phyloP scores from a whole-genome alignment of 768 basidiomycete species.

The Tylopilus vinaceipallidus region DNA sequence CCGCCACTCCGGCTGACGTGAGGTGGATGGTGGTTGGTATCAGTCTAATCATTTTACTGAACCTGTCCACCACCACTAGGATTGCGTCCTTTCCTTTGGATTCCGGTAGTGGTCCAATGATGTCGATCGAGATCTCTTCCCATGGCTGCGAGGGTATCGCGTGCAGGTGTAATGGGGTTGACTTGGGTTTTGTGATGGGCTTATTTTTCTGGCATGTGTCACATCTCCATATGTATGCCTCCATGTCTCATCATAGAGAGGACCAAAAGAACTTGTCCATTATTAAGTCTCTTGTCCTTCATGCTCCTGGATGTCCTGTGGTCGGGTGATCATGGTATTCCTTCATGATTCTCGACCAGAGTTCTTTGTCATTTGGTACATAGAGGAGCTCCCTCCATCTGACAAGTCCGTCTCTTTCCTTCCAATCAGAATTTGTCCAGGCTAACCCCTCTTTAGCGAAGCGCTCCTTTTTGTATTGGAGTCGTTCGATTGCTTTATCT shows the following conservation, averaged over 20 bases:
- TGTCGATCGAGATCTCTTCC: neutral
- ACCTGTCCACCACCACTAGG: neutral
- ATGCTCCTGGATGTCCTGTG: no score
- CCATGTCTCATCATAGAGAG: fast-evolving
- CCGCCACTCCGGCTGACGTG: neutral
- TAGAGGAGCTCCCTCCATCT: neutral
- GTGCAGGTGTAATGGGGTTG: neutral
- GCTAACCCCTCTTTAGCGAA: no score
- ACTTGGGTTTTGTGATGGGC: fast-evolving
- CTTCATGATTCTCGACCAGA: neutral
- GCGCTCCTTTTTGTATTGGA: no score
- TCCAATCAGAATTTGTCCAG: neutral
- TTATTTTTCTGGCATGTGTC: neutral
- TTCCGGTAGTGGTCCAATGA: neutral
- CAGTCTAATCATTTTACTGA: neutral
- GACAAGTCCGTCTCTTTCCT: neutral
- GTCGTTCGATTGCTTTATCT: no score
- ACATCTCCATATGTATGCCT: neutral
- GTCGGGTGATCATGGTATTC: no score
- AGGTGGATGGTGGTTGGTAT: fast-evolving
- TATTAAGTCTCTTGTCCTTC: fast-evolving
- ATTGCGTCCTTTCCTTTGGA: neutral
- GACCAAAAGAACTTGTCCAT: neutral
- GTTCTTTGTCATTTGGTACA: neutral
- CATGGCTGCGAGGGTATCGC: neutral